phyloP scores from a whole-genome alignment of 176 grass and related monocot genomes.

The Carex kokanica region DNA sequence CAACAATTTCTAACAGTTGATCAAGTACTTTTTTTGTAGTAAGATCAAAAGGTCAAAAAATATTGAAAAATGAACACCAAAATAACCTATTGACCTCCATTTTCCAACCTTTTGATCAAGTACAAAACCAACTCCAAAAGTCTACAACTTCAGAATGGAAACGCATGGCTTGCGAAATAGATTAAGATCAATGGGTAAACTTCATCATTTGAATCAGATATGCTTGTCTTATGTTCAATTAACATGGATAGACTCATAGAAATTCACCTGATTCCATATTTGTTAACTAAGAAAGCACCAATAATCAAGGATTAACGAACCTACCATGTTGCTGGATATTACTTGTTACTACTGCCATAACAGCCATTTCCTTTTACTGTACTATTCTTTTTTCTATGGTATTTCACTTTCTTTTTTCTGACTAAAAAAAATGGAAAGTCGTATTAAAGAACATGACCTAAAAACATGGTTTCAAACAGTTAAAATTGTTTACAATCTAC shows the following conservation, averaged over 20 bases:
- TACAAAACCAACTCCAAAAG: not conserved
- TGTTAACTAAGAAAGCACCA: not conserved
- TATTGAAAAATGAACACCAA: not conserved
- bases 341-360: not conserved
- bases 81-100: not conserved
- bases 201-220: not conserved
- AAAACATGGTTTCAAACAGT: not conserved
- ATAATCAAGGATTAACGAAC: not conserved
- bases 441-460: not conserved
- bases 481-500: not conserved
- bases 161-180: not conserved
- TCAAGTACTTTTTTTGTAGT: not conserved
- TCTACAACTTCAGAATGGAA: not conserved
- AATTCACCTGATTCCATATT: not conserved
- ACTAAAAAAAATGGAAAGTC: not conserved
- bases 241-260: not conserved
- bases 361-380: not conserved
- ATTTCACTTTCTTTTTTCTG: not conserved
- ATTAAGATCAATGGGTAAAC: not conserved
- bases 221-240: not conserved
- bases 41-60: not conserved
- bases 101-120: not conserved
- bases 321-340: not conserved
- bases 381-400: not conserved
- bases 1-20: not conserved